Evolutionary conservation across 1,139 yeast species (phyloP).

Genomic region (Blastobotrys arbuscula): DNA sequence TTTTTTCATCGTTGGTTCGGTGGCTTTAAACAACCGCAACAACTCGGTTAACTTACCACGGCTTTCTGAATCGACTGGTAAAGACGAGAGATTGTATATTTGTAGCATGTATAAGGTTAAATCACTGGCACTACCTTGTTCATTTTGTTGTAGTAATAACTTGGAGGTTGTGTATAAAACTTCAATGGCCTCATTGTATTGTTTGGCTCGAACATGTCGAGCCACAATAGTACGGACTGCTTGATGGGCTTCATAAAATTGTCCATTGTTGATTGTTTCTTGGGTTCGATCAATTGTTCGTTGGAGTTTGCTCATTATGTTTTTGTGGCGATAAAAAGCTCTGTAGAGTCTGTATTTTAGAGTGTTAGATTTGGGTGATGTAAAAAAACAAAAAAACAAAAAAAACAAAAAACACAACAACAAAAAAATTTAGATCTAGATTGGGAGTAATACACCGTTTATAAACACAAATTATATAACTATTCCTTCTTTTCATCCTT

Average conservation of each 20-base stretch:
- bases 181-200: slow-evolving; percentile 66
- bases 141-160: slow-evolving; percentile 60
- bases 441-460: background rate
- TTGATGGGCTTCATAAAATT: slow-evolving; percentile 93
- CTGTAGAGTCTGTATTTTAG: slow-evolving; percentile 24
- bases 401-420: background rate
- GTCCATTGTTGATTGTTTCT: slow-evolving; percentile 54
- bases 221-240: slow-evolving; percentile 84
- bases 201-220: slow-evolving; percentile 65
- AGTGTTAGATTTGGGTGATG: background rate
- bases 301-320: slow-evolving; percentile 24
- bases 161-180: slow-evolving; percentile 65
- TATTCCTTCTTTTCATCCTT: background rate
- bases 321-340: slow-evolving; percentile 24
- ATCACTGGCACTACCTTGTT: slow-evolving; percentile 78
- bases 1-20: slow-evolving; percentile 63
- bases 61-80: slow-evolving; percentile 35
- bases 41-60: slow-evolving; percentile 39
- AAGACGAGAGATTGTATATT: slow-evolving; percentile 50
- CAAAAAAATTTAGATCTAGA: too few species aligned
- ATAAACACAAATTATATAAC: background rate
- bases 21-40: slow-evolving; percentile 47
- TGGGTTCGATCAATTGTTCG: slow-evolving; percentile 30
- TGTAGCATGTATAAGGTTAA: slow-evolving; percentile 68
- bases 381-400: background rate